phyloP scores from a whole-genome alignment of 176 grass and related monocot genomes.

The Typha latifolia region DNA sequence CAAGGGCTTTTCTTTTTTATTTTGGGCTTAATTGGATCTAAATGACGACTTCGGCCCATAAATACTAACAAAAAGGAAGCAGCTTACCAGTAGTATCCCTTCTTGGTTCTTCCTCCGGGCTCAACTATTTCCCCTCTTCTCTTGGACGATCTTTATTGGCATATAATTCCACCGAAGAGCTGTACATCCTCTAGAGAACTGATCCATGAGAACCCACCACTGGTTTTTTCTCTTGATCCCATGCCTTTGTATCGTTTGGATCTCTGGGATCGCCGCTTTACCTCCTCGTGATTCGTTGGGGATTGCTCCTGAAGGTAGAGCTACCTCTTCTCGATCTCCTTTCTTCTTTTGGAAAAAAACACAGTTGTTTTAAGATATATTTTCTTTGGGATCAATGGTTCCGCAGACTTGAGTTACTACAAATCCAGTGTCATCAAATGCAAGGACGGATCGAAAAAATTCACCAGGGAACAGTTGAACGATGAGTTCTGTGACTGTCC shows the following conservation, averaged over 20 bases:
- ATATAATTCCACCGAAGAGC: not conserved
- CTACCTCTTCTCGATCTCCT: not conserved
- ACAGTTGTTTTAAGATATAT: not conserved
- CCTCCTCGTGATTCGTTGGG: slow-evolving; percentile 10
- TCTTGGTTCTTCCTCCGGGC: no score
- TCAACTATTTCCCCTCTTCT: no score
- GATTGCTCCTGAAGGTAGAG: slow-evolving; percentile 17
- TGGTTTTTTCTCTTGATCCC: not conserved
- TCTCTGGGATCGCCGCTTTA: slow-evolving; percentile 3
- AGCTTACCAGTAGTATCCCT: no score
- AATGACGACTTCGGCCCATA: no score
- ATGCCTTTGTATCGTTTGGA: slow-evolving; percentile 6
- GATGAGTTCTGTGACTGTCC: slow-evolving; percentile 96
- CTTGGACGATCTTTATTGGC: not conserved
- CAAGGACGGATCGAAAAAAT: slow-evolving; percentile 79
- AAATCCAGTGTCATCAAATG: slow-evolving; percentile 72
- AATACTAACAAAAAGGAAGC: no score
- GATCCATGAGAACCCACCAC: slow-evolving; percentile 9
- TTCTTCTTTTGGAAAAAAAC: not conserved
- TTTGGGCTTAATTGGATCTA: no score
- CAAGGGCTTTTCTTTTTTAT: no score
- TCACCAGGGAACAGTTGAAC: slow-evolving; percentile 76
- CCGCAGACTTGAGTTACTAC: slow-evolving; percentile 71
- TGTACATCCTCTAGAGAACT: no score
- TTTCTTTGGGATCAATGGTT: not conserved